Conservation (phyloP, 75 land plant species). For the Chamaecyparis obtusa region DNA sequence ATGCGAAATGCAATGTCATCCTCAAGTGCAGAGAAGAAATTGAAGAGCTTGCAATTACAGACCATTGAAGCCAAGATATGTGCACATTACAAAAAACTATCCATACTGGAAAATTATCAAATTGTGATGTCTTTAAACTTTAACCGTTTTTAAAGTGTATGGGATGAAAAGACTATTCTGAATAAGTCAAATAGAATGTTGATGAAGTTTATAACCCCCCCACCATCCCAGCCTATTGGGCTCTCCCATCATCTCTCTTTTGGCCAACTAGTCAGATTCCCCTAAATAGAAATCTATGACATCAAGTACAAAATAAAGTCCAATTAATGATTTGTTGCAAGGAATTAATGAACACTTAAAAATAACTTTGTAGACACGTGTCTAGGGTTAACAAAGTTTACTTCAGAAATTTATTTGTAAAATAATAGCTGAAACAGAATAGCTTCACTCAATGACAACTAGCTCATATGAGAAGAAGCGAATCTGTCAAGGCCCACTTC, state of each 20-base stretch:
- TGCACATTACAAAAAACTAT: background rate
- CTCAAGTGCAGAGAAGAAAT: background rate
- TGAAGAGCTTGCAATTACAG: background rate
- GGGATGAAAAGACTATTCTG: background rate
- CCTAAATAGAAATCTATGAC: background rate
- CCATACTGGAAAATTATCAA: background rate
- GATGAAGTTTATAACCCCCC: background rate
- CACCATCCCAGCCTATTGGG: background rate
- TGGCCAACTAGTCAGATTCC: background rate
- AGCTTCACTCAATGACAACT: slow-evolving; percentile 6
- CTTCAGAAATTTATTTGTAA: slow-evolving; percentile 2
- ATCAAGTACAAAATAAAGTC: background rate
- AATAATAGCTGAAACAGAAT: background rate
- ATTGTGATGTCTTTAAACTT: background rate
- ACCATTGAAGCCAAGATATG: background rate
- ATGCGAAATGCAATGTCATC: background rate
- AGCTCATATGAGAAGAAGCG: background rate
- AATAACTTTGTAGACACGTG: background rate
- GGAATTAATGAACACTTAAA: background rate
- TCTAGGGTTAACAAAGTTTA: background rate
- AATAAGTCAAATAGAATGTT: slow-evolving; percentile 5
- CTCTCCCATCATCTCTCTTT: background rate
- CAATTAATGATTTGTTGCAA: background rate
- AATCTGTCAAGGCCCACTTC: too few species aligned
- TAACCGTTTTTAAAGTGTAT: background rate